Percentiles rank a stretch among this genome's conserved stretches.
These are phyloP conservation scores for Brassica napus DNA, from an alignment of 345 rosid species.

Conservation along the genomic window Da-Ae NC_063434.1:1936001-1936500, in stretches of 20 bases:
- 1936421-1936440: neutral
- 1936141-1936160: constrained; percentile 10
- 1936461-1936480: neutral
- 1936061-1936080: constrained; percentile 74
- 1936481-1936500: neutral
- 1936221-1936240: constrained; percentile 84
- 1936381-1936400: constrained; percentile 92
- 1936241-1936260: constrained; percentile 98
- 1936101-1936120: neutral
- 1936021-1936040: constrained; percentile 77
- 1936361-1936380: constrained; percentile 98
- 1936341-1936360: constrained; percentile 61
- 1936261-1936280: constrained; percentile 28
- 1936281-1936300: neutral
- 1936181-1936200: constrained; percentile 70
- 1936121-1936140: neutral
- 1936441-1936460: neutral
- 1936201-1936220: constrained; percentile 72
- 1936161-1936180: constrained; percentile 93
- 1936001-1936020: constrained; percentile 88
- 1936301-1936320: neutral
- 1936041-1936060: constrained; percentile 88
- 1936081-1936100: neutral
- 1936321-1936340: constrained; percentile 5
- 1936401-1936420: neutral